These are phyloP conservation scores for Trichomonas vaginalis DNA, from an alignment of 208 protist genomes.

Conservation along the genomic window DNA sequence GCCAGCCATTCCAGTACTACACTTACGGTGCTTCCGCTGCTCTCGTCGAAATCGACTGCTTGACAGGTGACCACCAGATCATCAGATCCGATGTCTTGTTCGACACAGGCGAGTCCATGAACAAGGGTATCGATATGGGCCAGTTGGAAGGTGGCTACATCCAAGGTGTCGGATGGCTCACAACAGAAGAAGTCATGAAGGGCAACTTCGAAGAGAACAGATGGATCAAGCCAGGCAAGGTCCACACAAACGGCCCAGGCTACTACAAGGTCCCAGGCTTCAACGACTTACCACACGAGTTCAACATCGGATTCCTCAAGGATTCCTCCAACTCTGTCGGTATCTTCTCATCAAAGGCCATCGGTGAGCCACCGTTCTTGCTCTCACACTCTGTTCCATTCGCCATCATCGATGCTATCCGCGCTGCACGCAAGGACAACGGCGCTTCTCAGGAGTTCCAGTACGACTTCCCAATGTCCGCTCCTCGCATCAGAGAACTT, in stretches of 20 bases:
- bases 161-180: slow-evolving; percentile 21
- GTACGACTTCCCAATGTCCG: not conserved
- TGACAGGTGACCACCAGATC: slow-evolving; percentile 37
- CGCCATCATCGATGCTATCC: slow-evolving; percentile 56
- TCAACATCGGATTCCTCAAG: not conserved
- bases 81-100: slow-evolving; percentile 36
- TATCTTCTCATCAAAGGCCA: slow-evolving; percentile 39
- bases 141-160: slow-evolving; percentile 33
- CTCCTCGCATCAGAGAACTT: not conserved
- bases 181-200: slow-evolving; percentile 10
- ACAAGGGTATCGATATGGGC: slow-evolving; percentile 45
- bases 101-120: slow-evolving; percentile 42
- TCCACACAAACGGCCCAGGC: slow-evolving; percentile 33
- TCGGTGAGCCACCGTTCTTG: slow-evolving; percentile 66
- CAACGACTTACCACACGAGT: slow-evolving; percentile 51
- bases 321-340: slow-evolving; percentile 29
- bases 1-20: slow-evolving; percentile 50
- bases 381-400: slow-evolving; percentile 51
- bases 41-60: slow-evolving; percentile 45
- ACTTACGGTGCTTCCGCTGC: slow-evolving; percentile 38
- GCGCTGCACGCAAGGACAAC: not conserved
- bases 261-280: slow-evolving; percentile 55
- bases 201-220: not conserved
- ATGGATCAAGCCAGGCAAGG: slow-evolving; percentile 21
- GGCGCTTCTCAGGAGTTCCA: not conserved